Conservation (phyloP, 805 yeast species). For the Cyberlindnera saturnus region DNA sequence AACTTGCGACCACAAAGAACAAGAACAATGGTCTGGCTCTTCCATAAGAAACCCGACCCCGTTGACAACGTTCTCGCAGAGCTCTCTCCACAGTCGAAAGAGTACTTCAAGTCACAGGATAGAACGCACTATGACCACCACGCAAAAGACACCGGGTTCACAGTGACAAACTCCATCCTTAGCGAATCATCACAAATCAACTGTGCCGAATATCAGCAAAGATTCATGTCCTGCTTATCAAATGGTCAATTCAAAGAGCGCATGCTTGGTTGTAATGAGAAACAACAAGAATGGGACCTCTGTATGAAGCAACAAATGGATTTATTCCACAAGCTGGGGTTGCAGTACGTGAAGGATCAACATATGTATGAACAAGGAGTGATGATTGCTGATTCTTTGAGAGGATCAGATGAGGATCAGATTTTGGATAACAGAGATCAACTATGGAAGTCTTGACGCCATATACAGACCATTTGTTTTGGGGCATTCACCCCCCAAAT, state of each 20-base stretch:
- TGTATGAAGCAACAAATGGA: conserved; percentile 17
- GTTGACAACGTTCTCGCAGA: background rate
- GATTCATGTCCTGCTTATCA: conserved; percentile 16
- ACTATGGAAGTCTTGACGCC: conserved; percentile 10
- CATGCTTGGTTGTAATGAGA: conserved; percentile 12
- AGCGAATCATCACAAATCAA: conserved; percentile 3
- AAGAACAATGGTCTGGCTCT: too few species aligned
- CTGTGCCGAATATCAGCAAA: conserved; percentile 20
- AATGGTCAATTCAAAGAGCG: conserved; percentile 16
- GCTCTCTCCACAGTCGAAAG: conserved; percentile 7
- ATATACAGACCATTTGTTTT: background rate
- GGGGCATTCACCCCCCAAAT: background rate
- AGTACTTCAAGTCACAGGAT: background rate
- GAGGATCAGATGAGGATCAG: conserved; percentile 6
- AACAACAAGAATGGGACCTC: conserved; percentile 6
- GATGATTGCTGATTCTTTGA: conserved; percentile 13
- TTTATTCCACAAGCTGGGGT: conserved; percentile 12
- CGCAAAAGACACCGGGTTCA: background rate
- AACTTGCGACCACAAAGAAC: too few species aligned
- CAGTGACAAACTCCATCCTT: background rate
- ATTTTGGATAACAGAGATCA: conserved; percentile 12
- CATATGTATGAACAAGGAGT: conserved; percentile 9
- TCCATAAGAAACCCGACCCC: too few species aligned
- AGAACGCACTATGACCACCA: background rate
- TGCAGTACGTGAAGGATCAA: conserved; percentile 6